A percentile compares a stretch with the other conserved stretches of the same genome.
Evolutionary conservation across 441 rosid genomes (phyloP).

Genomic region (Pelargonium citronellum): DNA sequence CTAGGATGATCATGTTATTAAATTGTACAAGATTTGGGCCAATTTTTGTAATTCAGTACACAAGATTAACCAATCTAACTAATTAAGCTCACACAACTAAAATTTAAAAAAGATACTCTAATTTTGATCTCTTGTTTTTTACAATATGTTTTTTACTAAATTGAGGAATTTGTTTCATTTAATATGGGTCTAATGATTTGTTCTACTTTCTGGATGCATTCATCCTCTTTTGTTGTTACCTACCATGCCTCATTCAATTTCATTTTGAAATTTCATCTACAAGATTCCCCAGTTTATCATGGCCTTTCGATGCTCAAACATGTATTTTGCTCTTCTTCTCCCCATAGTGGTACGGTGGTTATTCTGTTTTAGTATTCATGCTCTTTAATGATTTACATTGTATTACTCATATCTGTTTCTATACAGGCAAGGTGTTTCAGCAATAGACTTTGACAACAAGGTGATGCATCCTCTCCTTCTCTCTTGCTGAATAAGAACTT

Average conservation of each 20-base stretch:
- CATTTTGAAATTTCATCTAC: background rate
- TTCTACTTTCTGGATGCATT: background rate
- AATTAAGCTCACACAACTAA: background rate
- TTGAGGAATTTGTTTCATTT: background rate
- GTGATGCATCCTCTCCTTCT: slow-evolving; percentile 25
- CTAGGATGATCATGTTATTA: background rate
- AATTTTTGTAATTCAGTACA: background rate
- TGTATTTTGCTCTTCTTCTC: background rate
- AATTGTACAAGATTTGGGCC: background rate
- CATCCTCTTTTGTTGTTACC: background rate
- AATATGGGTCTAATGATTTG: background rate
- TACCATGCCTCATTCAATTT: background rate
- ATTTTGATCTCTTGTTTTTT: background rate
- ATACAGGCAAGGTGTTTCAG: slow-evolving; percentile 56
- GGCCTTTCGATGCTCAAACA: background rate
- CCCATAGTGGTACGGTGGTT: background rate
- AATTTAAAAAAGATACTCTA: background rate
- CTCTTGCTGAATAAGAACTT: background rate
- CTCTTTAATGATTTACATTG: slow-evolving; percentile 10
- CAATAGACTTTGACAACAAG: slow-evolving; percentile 73
- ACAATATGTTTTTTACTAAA: background rate
- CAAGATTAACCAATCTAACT: background rate
- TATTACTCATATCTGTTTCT: slow-evolving; percentile 19
- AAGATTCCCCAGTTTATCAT: background rate
- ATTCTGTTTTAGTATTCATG: background rate